A percentile compares a stretch with the other conserved stretches of the same genome.
phyloP scores from a whole-genome alignment of 148 eudicot genomes.

The Camellia granthamiana region DNA sequence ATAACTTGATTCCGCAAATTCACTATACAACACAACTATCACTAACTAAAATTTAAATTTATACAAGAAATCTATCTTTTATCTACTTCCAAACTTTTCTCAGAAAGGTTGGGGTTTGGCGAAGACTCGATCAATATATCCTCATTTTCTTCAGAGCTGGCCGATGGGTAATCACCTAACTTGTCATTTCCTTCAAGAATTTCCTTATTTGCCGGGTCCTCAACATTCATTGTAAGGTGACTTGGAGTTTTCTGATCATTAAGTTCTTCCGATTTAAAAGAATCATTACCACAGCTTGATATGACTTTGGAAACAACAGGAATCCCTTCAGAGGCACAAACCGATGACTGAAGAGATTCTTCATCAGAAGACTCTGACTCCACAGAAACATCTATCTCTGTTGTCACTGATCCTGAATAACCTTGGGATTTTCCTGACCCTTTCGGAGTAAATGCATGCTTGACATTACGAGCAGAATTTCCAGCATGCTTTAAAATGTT shows the following conservation, averaged over 20 bases:
- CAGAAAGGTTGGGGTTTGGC: conserved; percentile 10
- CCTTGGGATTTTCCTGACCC: conserved; percentile 31
- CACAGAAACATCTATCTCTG: conserved; percentile 16
- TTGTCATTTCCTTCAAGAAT: neutral
- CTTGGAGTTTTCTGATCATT: conserved; percentile 12
- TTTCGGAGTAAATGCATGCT: conserved; percentile 40
- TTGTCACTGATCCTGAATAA: conserved; percentile 4
- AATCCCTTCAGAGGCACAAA: conserved; percentile 19
- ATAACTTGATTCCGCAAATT: conserved; percentile 1
- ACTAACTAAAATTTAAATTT: neutral
- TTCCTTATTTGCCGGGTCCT: neutral
- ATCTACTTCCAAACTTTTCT: neutral
- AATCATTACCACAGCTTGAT: conserved; percentile 12
- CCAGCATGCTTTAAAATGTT: conserved; percentile 54
- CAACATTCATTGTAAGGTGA: conserved; percentile 13
- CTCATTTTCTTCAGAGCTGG: neutral
- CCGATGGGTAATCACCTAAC: neutral
- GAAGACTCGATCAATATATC: neutral
- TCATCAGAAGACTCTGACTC: conserved; percentile 48
- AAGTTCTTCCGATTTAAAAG: conserved; percentile 19
- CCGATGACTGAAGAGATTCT: conserved; percentile 37
- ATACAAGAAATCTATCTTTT: neutral
- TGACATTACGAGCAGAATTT: conserved; percentile 50
- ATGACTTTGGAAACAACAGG: conserved; percentile 20
- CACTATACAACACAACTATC: conserved; percentile 1